A percentile compares a stretch with the other conserved stretches of the same genome.
Evolutionary conservation across 2,329 filamentous ascomycete genomes (phyloP).

Genomic region (Didymella glomerata): DNA sequence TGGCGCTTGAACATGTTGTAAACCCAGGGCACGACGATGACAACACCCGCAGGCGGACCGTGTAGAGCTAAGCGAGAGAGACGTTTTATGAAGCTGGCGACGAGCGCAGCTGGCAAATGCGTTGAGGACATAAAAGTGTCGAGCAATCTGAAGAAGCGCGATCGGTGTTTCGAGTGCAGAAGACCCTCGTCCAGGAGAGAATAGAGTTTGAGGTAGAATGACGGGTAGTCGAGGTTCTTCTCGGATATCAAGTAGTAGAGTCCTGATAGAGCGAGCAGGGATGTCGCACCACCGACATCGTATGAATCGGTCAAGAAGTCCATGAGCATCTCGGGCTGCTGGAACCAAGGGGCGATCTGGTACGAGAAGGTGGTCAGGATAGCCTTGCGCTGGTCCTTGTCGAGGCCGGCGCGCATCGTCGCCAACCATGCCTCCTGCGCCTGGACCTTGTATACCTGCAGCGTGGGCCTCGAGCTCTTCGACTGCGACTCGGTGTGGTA

Average conservation of each 20-base stretch:
- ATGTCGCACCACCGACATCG: conserved; percentile 83
- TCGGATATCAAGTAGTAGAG: conserved; percentile 94
- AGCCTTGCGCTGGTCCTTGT: conserved; percentile 78
- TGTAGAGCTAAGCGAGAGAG: conserved; percentile 84
- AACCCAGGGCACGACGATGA: conserved; percentile 88
- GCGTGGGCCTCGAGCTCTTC: conserved; percentile 67
- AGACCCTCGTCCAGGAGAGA: conserved; percentile 86
- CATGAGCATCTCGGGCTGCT: conserved; percentile 85
- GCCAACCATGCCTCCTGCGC: conserved; percentile 89
- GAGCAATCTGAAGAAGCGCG: conserved; percentile 89
- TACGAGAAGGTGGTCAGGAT: conserved; percentile 78
- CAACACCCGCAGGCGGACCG: conserved; percentile 87
- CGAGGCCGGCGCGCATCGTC: conserved; percentile 72
- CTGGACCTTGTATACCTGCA: conserved; percentile 76
- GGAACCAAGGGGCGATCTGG: conserved; percentile 88
- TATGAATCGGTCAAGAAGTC: conserved; percentile 98
- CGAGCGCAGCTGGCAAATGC: conserved; percentile 87
- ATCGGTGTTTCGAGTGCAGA: conserved; percentile 92
- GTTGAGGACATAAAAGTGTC: conserved; percentile 91
- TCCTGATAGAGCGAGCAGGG: conserved; percentile 86
- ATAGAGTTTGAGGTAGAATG: conserved; percentile 93
- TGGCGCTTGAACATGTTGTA: conserved; percentile 95
- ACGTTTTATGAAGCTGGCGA: conserved; percentile 97
- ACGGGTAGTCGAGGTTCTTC: conserved; percentile 94
- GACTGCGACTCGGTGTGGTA: conserved; percentile 74